Evolutionary conservation across 352 stramenopile species (phyloP).

Genomic region (Thalassiosira sp.): DNA sequence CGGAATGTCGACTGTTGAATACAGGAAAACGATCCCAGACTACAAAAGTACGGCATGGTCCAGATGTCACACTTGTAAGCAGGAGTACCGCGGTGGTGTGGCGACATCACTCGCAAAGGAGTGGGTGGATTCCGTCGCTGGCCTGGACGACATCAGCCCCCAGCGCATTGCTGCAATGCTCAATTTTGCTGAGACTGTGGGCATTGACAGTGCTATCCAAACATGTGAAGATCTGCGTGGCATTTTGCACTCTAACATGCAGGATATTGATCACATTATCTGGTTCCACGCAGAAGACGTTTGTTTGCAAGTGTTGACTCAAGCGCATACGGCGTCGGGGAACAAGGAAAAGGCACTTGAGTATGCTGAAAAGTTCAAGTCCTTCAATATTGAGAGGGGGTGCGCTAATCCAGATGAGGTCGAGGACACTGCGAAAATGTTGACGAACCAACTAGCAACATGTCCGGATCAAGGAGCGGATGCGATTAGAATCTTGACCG

Average conservation of each 20-base stretch:
- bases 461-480: not conserved
- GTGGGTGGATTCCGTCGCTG: not conserved
- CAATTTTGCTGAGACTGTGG: not conserved
- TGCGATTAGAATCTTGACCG: not conserved
- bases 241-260: not conserved
- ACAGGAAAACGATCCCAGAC: not conserved
- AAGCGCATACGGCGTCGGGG: not conserved
- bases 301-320: not conserved
- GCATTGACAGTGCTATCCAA: not conserved
- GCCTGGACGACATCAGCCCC: not conserved
- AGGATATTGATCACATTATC: not conserved
- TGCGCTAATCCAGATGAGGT: not conserved
- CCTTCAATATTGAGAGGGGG: not conserved
- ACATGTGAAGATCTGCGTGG: not conserved
- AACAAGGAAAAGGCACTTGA: not conserved
- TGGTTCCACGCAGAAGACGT: not conserved
- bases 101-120: not conserved
- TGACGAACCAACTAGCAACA: not conserved
- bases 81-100: not conserved
- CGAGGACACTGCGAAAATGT: not conserved
- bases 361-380: not conserved
- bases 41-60: not conserved
- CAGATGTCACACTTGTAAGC: not conserved
- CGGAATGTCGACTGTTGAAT: not conserved
- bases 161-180: conserved; percentile 4